Evolutionary conservation across 805 yeast species (phyloP), one percentile per base, ranked within the genome.

Genomic region (Brettanomyces sp.): DNA sequence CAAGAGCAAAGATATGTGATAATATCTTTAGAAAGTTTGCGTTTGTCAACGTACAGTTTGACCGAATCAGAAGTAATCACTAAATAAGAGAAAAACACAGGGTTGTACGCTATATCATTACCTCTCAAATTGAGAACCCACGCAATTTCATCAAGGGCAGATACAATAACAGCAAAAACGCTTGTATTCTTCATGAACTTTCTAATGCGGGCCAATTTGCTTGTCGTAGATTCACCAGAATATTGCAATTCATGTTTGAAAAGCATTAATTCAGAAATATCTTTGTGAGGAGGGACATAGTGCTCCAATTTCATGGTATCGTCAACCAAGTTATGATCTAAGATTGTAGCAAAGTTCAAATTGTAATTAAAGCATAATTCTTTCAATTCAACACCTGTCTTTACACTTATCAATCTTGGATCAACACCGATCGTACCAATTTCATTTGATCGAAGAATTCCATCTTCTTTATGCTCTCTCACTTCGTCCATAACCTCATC

Each of bases 61-160:
- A 68, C 62, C 13, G 58, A 56, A 41, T 64, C 66, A 4, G 55
- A 57, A 6, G 73, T 67, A 22, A 81, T 67, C 1, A 74, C 59
- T 1, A 77, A 68, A 55, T 80, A 85, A 7, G 90, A 70, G 64
- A 80, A 88, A 60, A 91, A 93, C 2, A 89, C 91, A 0, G 98
- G 97, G 56, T 83, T 82, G 59, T 74, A 91, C 4, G 81, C 82
- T 48, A 91, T 82, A 60, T 91, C 98, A 22, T 55, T 50, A 13
- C 80, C 81, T 48, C 82, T 62, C 46, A 76, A 59, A 50, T 76
- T 76, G 48, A 75, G 58, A 28, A 73, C 54, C 79, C 79, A 75
- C 4, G 79, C 79, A 47, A 74, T 63, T 51, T 74, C 77, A 54
- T 75, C 80, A 48, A 75, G 60, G 43, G 58, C 58, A 13, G 58